Conservation (phyloP, 2,329 filamentous ascomycete species). For the Fusarium longipes region DNA sequence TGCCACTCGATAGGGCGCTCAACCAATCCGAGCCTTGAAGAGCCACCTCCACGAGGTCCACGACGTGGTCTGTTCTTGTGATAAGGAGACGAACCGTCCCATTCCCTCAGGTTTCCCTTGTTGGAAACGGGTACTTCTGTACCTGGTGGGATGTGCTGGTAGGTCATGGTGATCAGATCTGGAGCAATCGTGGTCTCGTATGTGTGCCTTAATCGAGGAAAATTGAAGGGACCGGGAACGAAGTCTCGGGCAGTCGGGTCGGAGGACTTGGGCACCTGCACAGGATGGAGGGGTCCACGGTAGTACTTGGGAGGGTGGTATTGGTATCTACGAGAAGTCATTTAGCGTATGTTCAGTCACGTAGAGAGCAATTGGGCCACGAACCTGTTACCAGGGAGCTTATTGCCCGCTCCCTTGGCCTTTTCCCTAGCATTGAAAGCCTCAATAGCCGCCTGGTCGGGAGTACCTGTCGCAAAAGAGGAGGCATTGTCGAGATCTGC, state of each 20-base stretch:
- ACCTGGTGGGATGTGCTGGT: conserved; percentile 86
- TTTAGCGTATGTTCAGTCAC: conserved; percentile 13
- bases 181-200: conserved; percentile 87
- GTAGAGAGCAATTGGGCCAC: conserved; percentile 21
- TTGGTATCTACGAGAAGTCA: conserved; percentile 77
- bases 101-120: conserved; percentile 78
- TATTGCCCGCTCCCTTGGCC: conserved; percentile 49
- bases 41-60: conserved; percentile 78
- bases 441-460: conserved; percentile 54
- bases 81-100: conserved; percentile 93
- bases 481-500: conserved; percentile 64
- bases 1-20: conserved; percentile 81
- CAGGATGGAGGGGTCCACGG: conserved; percentile 90
- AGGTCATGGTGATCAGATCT: conserved; percentile 89
- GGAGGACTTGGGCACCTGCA: conserved; percentile 87
- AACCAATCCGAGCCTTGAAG: conserved; percentile 74
- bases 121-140: conserved; percentile 61
- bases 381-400: conserved; percentile 62
- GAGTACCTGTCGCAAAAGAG: conserved; percentile 58
- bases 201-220: conserved; percentile 88
- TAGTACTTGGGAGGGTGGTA: conserved; percentile 95
- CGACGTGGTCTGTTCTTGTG: conserved; percentile 90
- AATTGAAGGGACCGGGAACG: conserved; percentile 88
- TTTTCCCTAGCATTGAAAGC: conserved; percentile 56
- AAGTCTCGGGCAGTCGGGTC: conserved; percentile 91